Percentiles rank a stretch among this genome's conserved stretches.
Evolutionary conservation across 371 early-diverging fungal genomes (phyloP).

Genomic region (Blyttiomyces sp.): DNA sequence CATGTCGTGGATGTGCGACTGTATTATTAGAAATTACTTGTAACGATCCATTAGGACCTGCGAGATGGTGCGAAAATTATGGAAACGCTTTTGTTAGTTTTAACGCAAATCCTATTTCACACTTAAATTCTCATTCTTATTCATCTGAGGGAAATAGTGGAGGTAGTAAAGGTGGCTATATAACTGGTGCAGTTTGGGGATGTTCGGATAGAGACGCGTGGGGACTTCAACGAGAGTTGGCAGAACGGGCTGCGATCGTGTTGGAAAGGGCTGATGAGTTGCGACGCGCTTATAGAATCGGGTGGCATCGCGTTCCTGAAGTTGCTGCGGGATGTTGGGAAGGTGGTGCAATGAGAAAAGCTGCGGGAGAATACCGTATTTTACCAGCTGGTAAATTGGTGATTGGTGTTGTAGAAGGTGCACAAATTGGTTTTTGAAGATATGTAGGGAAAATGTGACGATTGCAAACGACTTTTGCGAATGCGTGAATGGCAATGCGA

Average conservation of each 20-base stretch:
- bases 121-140: too few species aligned
- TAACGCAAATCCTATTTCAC: not conserved
- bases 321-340: not conserved
- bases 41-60: not conserved
- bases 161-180: not conserved
- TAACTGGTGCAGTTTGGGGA: too few species aligned
- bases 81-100: not conserved
- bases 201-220: not conserved
- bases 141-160: not conserved
- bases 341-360: not conserved
- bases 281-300: not conserved
- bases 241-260: not conserved
- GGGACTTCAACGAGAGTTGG: too few species aligned
- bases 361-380: not conserved
- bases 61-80: not conserved
- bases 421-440: too few species aligned
- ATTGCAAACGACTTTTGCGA: too few species aligned
- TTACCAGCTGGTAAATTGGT: not conserved
- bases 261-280: constrained; percentile 5
- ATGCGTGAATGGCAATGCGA: too few species aligned
- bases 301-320: not conserved
- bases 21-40: not conserved
- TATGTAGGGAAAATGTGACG: too few species aligned
- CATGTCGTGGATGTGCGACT: not conserved
- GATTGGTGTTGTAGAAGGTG: not conserved